Evolutionary conservation across 2,329 filamentous ascomycete species (phyloP), one percentile per base, ranked within the genome.

Genomic region (Aspergillus sp.): DNA sequence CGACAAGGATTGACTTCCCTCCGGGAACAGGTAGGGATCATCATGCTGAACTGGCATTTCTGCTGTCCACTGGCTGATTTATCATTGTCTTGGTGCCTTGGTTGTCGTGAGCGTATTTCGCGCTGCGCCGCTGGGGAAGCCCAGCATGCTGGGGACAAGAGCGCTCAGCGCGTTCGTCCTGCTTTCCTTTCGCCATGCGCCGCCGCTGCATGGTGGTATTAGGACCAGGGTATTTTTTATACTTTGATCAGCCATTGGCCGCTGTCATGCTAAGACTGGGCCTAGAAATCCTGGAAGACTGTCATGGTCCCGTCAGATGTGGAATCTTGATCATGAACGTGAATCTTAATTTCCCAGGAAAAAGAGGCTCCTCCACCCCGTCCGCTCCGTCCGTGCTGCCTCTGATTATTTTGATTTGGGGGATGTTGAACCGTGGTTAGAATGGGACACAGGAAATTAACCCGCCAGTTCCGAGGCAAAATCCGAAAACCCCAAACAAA

Each of bases 1-100:
- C 38, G 52, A 51, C 58, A 51, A 60, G 58, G 46, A 52, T 60
- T 50, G 11, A 43, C 5, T 55, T 60, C 58, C 58, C 56, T 46
- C 34, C 13, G 31, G 57, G 51, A 54, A 47, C 22, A 13, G 34
- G 46, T 52, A 60, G 58, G 58, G 47, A 60, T 56, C 23, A 51
- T 47, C 52, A 38, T 45, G 30, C 28, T 45, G 30, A 23, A 38
- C 31, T 46, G 38, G 25, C 25, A 45, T 22, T 45, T 5, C 31
- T 52, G 19, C 15, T 49, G 17, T 15, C 9, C 22, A 15, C n/a
- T 56, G 54, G 31, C 54, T 38, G 13, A 56, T 30, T 19, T 19
- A 19, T 19, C 19, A 19, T 19, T 55, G 53, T 48, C 41, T 31
- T 57, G 43, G 46, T 30, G 19, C 54, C 46, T 41, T 48, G 45